Evolutionary conservation across 306 rosid genomes (phyloP), one percentile per base, ranked within the genome.

Genomic region (Sicyos baderoa): DNA sequence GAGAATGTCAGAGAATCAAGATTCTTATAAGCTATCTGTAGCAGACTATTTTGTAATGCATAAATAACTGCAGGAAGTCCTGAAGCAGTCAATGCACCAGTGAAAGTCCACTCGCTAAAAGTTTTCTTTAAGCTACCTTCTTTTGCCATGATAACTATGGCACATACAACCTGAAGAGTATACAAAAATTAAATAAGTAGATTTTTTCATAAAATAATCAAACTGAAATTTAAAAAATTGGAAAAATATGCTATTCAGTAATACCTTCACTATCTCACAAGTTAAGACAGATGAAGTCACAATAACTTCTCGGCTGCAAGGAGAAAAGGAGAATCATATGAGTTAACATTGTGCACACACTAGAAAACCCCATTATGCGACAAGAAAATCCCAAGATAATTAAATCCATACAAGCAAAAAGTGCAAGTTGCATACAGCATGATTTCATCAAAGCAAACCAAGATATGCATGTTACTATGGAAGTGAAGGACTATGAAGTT

Each of bases 1-100:
- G 99, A 90, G 83, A 94, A 94, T 10, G 97, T 94, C 71, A 94
- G 90, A 3, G 99, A 94, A 84, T 94, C 99, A 52, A 94, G 95
- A 76, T 90, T 94, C 87, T 66, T 88, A 86, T 90, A 94, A 74
- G 99, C 83, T 74, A 94, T 88, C 83, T 94, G 99, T 79, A 94
- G 81, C 83, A 94, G 86, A 78, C 97, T 94, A 81, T 90, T 94
- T 81, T 94, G 99, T 75, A 94, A 80, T 45, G 99, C 91, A 73
- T 94, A 94, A 50, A 88, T 94, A 35, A 93, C 95, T 1, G 99
- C 99, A 51, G 99, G 99, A 61, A 90, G 95, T 58, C 91, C 99
- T 40, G 97, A 94, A 57, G 99, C 97, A 72, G 96, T 88, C 79
- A 94, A 76, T 2, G 97, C 97, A 72, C 95, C 90, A 64, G 82